These are phyloP conservation scores for Ascochyta koolunga DNA, from an alignment of 2,329 filamentous ascomycete species.

Conservation along the genomic window DNA sequence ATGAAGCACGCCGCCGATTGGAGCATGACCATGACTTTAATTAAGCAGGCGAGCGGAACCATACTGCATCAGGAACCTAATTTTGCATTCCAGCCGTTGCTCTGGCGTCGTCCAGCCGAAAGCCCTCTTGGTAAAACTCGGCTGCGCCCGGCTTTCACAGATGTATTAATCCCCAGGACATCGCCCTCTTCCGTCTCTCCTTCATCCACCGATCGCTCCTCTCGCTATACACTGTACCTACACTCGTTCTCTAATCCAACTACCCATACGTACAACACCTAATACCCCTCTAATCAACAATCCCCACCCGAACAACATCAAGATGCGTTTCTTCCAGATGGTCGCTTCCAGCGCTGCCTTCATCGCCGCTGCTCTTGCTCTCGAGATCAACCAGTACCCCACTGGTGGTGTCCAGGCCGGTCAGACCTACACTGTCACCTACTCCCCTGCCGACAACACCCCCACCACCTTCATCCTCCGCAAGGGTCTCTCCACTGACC, in stretches of 20 bases:
- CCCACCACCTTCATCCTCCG: constrained; percentile 63
- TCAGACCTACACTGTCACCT: constrained; percentile 56
- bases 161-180: constrained; percentile 16
- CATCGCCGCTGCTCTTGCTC: constrained; percentile 52
- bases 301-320: constrained; percentile 28
- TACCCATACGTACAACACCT: constrained; percentile 21
- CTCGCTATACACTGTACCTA: constrained; percentile 26
- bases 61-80: constrained; percentile 30
- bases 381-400: constrained; percentile 56
- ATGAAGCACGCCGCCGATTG: constrained; percentile 26
- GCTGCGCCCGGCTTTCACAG: constrained; percentile 25
- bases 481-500: constrained; percentile 57
- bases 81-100: constrained; percentile 44
- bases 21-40: constrained; percentile 23
- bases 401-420: constrained; percentile 57
- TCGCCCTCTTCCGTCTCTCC: constrained; percentile 24
- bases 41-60: constrained; percentile 28
- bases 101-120: constrained; percentile 34
- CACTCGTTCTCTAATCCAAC: constrained; percentile 38
- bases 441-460: constrained; percentile 51
- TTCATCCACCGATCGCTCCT: constrained; percentile 28
- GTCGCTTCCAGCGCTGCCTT: constrained; percentile 53
- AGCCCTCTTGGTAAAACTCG: constrained; percentile 26
- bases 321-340: constrained; percentile 59
- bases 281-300: constrained; percentile 27